Percentiles rank a stretch among this genome's conserved stretches.
Conservation (phyloP, 768 basidiomycete genomes). For the Hygrocybe punicea region DNA sequence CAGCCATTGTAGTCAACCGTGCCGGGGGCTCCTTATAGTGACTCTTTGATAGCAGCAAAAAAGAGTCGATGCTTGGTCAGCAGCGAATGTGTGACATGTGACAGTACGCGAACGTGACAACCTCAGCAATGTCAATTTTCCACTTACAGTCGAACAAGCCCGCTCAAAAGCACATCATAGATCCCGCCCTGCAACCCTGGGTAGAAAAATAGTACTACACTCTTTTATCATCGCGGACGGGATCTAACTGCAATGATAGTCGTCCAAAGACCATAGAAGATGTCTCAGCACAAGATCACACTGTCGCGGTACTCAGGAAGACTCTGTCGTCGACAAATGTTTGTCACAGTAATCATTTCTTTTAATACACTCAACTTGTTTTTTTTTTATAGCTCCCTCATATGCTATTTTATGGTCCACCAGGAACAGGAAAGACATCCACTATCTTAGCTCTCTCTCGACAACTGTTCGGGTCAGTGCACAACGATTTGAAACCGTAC, state of each 20-base stretch:
- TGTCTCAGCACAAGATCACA: constrained; percentile 95
- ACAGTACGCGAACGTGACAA: constrained; percentile 34
- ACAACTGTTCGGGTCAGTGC: constrained; percentile 85
- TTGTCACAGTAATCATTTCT: background rate
- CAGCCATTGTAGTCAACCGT: no score
- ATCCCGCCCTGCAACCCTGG: constrained; percentile 81
- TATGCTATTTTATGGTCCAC: constrained; percentile 99
- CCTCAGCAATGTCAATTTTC: constrained; percentile 50
- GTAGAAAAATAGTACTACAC: constrained; percentile 91
- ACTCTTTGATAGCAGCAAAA: background rate
- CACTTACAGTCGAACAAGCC: constrained; percentile 57
- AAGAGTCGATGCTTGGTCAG: background rate
- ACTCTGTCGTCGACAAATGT: constrained; percentile 93
- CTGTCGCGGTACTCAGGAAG: constrained; percentile 86
- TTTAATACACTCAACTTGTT: background rate
- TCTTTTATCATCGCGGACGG: background rate
- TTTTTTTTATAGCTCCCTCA: constrained; percentile 73
- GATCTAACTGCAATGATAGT: constrained; percentile 40
- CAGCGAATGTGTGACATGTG: constrained; percentile 18
- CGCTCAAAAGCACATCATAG: constrained; percentile 44
- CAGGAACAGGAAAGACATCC: constrained; percentile 97
- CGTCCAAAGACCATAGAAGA: constrained; percentile 98
- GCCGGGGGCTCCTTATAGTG: background rate
- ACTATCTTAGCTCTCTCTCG: constrained; percentile 92
- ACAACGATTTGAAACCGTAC: background rate